Evolutionary conservation across 805 yeast species (phyloP).

Genomic region (Candida yuanshanica): DNA sequence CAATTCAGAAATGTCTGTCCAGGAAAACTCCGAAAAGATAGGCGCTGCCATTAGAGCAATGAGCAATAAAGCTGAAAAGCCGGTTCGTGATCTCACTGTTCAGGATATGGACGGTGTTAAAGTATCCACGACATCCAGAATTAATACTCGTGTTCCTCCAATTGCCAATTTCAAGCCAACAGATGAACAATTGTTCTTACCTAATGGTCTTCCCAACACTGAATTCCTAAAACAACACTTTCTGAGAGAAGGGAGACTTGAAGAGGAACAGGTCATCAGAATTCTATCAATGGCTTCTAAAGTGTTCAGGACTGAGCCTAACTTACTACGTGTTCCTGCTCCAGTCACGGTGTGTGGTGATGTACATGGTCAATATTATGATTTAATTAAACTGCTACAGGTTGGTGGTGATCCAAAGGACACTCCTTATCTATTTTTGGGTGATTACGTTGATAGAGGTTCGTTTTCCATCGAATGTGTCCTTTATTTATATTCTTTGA

Average conservation of each 20-base stretch:
- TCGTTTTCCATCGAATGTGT: slow-evolving; percentile 81
- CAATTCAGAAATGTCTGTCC: slow-evolving; percentile 20
- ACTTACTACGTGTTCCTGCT: slow-evolving; percentile 73
- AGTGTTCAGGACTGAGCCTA: slow-evolving; percentile 66
- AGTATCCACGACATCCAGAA: slow-evolving; percentile 46
- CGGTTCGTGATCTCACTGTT: slow-evolving; percentile 29
- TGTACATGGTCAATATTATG: slow-evolving; percentile 94
- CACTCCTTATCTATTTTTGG: slow-evolving; percentile 79
- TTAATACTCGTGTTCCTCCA: slow-evolving; percentile 48
- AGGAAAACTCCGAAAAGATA: slow-evolving; percentile 49
- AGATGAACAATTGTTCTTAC: slow-evolving; percentile 60
- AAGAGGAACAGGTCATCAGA: slow-evolving; percentile 60
- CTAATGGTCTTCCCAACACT: slow-evolving; percentile 65
- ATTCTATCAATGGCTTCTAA: slow-evolving; percentile 64
- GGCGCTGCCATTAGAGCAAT: slow-evolving; percentile 62
- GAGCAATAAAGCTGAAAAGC: slow-evolving; percentile 33
- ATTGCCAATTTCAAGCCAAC: slow-evolving; percentile 63
- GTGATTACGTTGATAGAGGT: slow-evolving; percentile 96
- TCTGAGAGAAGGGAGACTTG: slow-evolving; percentile 72
- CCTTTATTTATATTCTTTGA: slow-evolving; percentile 70
- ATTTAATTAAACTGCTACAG: slow-evolving; percentile 83
- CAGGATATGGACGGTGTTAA: slow-evolving; percentile 44
- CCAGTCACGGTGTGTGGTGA: slow-evolving; percentile 97
- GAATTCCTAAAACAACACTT: slow-evolving; percentile 71
- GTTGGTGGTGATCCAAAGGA: slow-evolving; percentile 83